Evolutionary conservation across 139 green algal genomes (phyloP), one percentile per base, ranked within the genome.

Genomic region (Zygnema circumcarinatum): DNA sequence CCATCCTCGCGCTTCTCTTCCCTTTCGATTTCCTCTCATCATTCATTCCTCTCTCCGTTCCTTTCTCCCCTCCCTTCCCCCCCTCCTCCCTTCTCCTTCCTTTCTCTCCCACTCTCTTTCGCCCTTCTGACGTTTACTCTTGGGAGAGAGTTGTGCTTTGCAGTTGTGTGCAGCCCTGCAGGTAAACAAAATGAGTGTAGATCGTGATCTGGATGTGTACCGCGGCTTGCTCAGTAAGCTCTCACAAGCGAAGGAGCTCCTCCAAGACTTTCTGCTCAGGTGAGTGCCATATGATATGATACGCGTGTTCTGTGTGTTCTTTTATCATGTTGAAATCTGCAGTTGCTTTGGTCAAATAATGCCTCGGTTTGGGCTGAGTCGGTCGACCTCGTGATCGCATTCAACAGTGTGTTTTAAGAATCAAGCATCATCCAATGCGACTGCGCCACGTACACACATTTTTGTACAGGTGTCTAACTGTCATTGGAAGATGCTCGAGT

Each of bases 231-330:
- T 94, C 16, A 83, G 67, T 47, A 94, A 93, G 89, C 86, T 94
- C 33, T 85, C 62, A 2, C 68, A 81, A 11, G 92, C 92, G 38
- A 94, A 94, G 91, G 92, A 94, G 79, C 86, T 94, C 0, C 90
- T 93, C 52, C 47, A 85, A 67, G 91, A 94, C 81, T 90, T 92
- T 79, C 81, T 94, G 32, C 81, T 42, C 31, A 87, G 81, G 81
- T 85, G 21, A 3, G 75, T 83, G 75, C 11, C 7, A 52, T 38
- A 2, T 56, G 33, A n/a, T 38, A 39, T 2, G 20, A 3, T 20
- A 20, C 22, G 53, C 22, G 16, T 85, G 79, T 67, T 85, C 2
- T 38, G 1, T 74, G 21, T 25, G 40, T 75, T 38, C 1, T 21
- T 39, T 38, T 76, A 29, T 2, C 0, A 0, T 29, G 25, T 54